These are phyloP conservation scores for Torulaspora franciscae DNA, from an alignment of 805 yeast species.

Conservation along the genomic window DNA sequence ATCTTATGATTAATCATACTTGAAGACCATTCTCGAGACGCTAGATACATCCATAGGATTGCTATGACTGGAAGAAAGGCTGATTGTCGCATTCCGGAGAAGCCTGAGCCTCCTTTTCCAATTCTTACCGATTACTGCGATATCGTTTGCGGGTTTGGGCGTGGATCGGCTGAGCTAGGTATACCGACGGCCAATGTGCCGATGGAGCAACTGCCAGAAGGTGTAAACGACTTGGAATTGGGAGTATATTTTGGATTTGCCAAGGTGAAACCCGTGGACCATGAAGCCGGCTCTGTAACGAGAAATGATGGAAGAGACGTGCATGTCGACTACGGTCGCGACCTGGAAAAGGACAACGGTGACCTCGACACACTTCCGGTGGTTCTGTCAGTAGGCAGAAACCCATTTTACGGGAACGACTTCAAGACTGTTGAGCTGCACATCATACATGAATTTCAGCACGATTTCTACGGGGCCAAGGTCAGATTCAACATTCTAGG, in stretches of 20 bases:
- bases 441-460: conserved; percentile 64
- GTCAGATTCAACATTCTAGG: conserved; percentile 73
- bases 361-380: conserved; percentile 60
- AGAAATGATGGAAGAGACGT: conserved; percentile 42
- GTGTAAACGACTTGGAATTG: conserved; percentile 44
- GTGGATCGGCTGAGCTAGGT: conserved; percentile 91
- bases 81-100: conserved; percentile 37
- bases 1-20: not conserved
- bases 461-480: conserved; percentile 76
- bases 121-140: conserved; percentile 42
- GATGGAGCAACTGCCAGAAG: conserved; percentile 44
- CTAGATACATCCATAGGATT: not conserved
- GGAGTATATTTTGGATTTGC: conserved; percentile 93
- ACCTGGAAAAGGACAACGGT: conserved; percentile 34
- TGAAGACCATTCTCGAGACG: not conserved
- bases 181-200: conserved; percentile 93
- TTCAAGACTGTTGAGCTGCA: conserved; percentile 85
- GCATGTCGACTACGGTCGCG: conserved; percentile 57
- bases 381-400: conserved; percentile 96
- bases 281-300: conserved; percentile 21
- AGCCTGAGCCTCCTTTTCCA: conserved; percentile 47
- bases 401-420: conserved; percentile 80
- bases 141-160: conserved; percentile 81
- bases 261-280: conserved; percentile 27
- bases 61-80: conserved; percentile 17